Conservation (phyloP, 306 rosid species). For the Hippophae tibetana region DNA sequence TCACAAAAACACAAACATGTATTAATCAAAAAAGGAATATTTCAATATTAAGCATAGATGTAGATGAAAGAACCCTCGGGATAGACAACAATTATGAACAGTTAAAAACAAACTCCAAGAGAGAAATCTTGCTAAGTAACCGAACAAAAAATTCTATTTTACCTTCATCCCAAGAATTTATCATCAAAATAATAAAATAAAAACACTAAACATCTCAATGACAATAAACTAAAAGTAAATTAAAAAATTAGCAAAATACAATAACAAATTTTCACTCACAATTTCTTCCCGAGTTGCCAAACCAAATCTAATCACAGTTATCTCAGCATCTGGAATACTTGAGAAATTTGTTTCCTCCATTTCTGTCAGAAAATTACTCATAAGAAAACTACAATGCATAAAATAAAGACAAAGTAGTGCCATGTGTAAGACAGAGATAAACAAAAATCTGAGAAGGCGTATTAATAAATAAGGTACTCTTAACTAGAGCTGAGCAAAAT, state of each 20-base stretch:
- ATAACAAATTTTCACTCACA: slow-evolving; percentile 36
- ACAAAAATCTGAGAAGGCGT: no score
- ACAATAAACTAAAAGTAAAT: not conserved
- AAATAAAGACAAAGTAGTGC: no score
- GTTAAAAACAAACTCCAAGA: no score
- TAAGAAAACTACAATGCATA: no score
- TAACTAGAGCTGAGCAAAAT: no score
- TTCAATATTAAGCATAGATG: no score
- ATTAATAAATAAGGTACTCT: no score
- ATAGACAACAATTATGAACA: no score
- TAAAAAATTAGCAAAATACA: not conserved
- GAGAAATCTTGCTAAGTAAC: not conserved
- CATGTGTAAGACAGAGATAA: no score
- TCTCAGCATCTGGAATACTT: slow-evolving; percentile 44
- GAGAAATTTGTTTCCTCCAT: slow-evolving; percentile 55
- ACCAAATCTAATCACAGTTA: slow-evolving; percentile 51
- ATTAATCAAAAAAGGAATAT: no score
- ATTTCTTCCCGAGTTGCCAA: slow-evolving; percentile 69
- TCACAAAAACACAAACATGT: no score
- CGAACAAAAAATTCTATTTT: not conserved
- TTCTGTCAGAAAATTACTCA: not conserved
- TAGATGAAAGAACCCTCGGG: no score
- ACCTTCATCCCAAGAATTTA: not conserved
- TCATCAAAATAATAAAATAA: slow-evolving; percentile 7
- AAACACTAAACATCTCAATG: slow-evolving; percentile 1